Evolutionary conservation across 192 early-diverging fungal species (phyloP).

Genomic region (Entomortierella beljakovae): DNA sequence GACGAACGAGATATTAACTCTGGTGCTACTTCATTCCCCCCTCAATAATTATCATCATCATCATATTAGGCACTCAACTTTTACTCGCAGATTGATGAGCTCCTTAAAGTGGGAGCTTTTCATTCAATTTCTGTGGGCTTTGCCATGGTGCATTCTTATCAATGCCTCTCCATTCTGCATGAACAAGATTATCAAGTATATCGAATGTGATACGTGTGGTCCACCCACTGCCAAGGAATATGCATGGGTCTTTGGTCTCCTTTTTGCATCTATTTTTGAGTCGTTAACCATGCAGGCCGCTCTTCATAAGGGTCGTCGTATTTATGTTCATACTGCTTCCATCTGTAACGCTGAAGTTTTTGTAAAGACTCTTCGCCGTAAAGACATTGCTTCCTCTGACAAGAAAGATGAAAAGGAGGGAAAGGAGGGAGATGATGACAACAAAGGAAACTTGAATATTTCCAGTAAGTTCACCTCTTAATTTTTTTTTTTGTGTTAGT

Average conservation of each 20-base stretch:
- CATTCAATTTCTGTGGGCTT: conserved; percentile 35
- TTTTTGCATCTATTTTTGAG: conserved; percentile 57
- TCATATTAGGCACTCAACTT: conserved; percentile 12
- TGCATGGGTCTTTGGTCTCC: conserved; percentile 68
- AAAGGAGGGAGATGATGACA: not conserved
- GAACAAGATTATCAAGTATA: conserved; percentile 49
- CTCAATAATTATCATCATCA: not conserved
- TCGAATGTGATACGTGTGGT: conserved; percentile 43
- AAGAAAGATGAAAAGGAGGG: conserved; percentile 56
- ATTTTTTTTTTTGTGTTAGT: not conserved
- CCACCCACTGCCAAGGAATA: conserved; percentile 48
- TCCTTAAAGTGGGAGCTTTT: conserved; percentile 31
- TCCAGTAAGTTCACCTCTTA: conserved; percentile 28
- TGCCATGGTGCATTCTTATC: conserved; percentile 31
- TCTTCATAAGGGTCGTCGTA: conserved; percentile 71
- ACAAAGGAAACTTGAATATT: conserved; percentile 27
- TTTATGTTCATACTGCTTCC: conserved; percentile 65
- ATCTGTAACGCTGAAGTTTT: conserved; percentile 57
- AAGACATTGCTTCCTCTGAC: conserved; percentile 48
- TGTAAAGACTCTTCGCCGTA: conserved; percentile 55
- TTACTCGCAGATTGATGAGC: conserved; percentile 17
- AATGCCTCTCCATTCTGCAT: conserved; percentile 39
- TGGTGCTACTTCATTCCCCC: not conserved
- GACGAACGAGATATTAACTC: not conserved
- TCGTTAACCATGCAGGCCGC: conserved; percentile 63